A percentile compares a stretch with the other conserved stretches of the same genome.
Conservation (phyloP, 2,329 filamentous ascomycete genomes). For the Microascus cirrosus region DNA sequence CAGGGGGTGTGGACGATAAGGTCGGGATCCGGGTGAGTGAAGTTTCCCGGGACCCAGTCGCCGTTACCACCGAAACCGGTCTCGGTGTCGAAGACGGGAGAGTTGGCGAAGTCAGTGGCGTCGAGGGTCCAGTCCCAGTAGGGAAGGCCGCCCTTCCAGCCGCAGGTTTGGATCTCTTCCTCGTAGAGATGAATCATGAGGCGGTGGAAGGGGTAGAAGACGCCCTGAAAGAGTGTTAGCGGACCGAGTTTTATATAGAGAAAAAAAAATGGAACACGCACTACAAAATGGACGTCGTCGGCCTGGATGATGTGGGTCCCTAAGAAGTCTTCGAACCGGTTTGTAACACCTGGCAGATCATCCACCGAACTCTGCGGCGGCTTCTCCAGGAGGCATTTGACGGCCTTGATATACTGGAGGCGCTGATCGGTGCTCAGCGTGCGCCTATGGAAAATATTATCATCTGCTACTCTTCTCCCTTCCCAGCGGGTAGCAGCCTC, state of each 20-base stretch:
- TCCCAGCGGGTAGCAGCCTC: too few species aligned
- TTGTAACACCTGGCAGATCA: constrained; percentile 24
- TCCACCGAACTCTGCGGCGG: constrained; percentile 20
- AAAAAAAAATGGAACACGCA: background rate
- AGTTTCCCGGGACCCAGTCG: constrained; percentile 29
- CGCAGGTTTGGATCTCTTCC: constrained; percentile 16
- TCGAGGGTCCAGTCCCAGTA: constrained; percentile 32
- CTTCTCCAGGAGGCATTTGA: constrained; percentile 29
- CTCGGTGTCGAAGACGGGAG: constrained; percentile 24
- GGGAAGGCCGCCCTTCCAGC: constrained; percentile 27
- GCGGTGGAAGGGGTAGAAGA: constrained; percentile 18
- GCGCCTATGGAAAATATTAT: background rate
- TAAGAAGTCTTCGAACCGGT: constrained; percentile 37
- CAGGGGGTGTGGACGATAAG: constrained; percentile 9
- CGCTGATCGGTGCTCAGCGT: constrained; percentile 12
- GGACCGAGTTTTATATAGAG: background rate
- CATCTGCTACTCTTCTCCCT: background rate
- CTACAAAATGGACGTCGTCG: constrained; percentile 23
- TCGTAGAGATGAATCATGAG: constrained; percentile 20
- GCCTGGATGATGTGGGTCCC: constrained; percentile 37
- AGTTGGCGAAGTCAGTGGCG: constrained; percentile 22
- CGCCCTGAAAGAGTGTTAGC: constrained; percentile 5
- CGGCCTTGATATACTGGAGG: constrained; percentile 28
- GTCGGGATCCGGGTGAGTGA: constrained; percentile 1
- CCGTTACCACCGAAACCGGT: constrained; percentile 28